Conservation (phyloP, 495 filamentous ascomycete species). For the Glutinoglossum americanum region DNA sequence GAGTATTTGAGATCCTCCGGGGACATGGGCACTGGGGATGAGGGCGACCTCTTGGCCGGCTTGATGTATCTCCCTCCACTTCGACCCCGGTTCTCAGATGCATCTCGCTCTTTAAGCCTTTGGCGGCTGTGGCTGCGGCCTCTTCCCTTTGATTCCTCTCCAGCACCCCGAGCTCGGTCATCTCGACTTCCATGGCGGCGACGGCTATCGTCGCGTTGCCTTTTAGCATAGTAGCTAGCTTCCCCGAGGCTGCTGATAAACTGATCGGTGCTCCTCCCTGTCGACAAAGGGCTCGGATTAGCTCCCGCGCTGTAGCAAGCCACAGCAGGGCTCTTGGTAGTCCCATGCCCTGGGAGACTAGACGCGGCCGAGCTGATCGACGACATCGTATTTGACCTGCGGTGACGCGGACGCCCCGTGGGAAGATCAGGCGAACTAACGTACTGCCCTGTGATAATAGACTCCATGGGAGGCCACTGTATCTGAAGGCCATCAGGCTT, state of each 20-base stretch:
- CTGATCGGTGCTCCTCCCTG: conserved; percentile 48
- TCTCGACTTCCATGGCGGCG: conserved; percentile 36
- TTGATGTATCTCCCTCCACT: conserved; percentile 45
- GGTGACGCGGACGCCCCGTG: conserved; percentile 3
- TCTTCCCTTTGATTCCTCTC: conserved; percentile 17
- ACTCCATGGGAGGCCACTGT: conserved; percentile 38
- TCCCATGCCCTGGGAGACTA: conserved; percentile 17
- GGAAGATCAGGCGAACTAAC: conserved; percentile 29
- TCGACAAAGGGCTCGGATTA: conserved; percentile 18
- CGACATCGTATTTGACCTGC: neutral
- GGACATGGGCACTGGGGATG: conserved; percentile 81
- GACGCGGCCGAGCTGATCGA: neutral
- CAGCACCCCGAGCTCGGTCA: conserved; percentile 22
- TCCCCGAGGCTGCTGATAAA: conserved; percentile 76
- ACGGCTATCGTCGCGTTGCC: conserved; percentile 22
- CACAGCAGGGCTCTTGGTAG: conserved; percentile 14
- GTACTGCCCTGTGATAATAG: conserved; percentile 25
- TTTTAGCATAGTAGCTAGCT: conserved; percentile 39
- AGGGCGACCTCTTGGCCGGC: conserved; percentile 70
- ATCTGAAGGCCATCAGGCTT: conserved; percentile 70
- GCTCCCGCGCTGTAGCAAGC: conserved; percentile 14
- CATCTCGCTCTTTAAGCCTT: conserved; percentile 28
- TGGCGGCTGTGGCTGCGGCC: conserved; percentile 29
- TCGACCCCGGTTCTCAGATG: conserved; percentile 46
- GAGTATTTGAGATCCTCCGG: conserved; percentile 41